A percentile compares a stretch with the other conserved stretches of the same genome.
Conservation (phyloP, 768 basidiomycete species). For the Amanita pallidorosea region DNA sequence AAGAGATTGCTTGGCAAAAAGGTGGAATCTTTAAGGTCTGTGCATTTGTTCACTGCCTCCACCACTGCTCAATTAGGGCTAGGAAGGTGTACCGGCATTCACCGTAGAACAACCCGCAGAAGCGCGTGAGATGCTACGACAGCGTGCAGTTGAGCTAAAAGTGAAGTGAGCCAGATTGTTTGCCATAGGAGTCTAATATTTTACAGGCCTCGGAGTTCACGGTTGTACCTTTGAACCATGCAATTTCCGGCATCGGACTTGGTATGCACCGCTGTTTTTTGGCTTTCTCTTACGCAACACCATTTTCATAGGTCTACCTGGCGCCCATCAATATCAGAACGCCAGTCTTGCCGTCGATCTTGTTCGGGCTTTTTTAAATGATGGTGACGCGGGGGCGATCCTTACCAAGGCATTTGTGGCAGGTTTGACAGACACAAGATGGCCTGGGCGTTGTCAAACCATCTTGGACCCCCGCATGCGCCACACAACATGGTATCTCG, state of each 20-base stretch:
- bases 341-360: conserved; percentile 78
- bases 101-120: conserved; percentile 70
- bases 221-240: conserved; percentile 42
- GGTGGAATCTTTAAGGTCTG: conserved; percentile 90
- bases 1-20: conserved; percentile 91
- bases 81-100: conserved; percentile 79
- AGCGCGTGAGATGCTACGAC: conserved; percentile 54
- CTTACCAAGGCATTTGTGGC: conserved; percentile 44
- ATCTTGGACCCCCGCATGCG: conserved; percentile 48
- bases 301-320: conserved; percentile 57
- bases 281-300: neutral
- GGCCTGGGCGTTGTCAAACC: conserved; percentile 94
- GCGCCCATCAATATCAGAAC: conserved; percentile 79
- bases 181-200: neutral
- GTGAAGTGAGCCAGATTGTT: conserved; percentile 24
- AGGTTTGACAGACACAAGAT: conserved; percentile 61
- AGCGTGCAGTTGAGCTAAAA: conserved; percentile 55
- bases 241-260: conserved; percentile 44
- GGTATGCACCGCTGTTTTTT: conserved; percentile 29
- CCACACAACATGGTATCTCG: conserved; percentile 74
- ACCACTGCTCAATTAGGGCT: neutral
- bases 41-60: neutral
- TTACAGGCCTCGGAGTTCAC: conserved; percentile 57
- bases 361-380: conserved; percentile 50
- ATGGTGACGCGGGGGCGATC: conserved; percentile 14